Evolutionary conservation across 164 flowering plant species (phyloP), one percentile per base, ranked within the genome.

Genomic region (Umbilicus rupestris): DNA sequence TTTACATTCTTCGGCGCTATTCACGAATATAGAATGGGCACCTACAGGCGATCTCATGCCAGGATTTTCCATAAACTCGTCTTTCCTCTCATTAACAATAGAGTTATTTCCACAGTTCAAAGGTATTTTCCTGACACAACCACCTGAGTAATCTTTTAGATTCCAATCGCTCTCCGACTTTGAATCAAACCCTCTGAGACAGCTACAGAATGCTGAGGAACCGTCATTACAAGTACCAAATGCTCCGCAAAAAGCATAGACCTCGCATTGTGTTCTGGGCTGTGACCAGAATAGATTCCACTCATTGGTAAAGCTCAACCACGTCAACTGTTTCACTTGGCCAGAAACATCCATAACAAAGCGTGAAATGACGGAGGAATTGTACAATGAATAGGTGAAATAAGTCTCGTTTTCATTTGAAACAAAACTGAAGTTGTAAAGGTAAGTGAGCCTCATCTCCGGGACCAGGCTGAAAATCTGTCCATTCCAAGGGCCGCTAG

Each of bases 161-260:
- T 19, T 67, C 77, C 71, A 66, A 14, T 74, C 71, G 20, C 29
- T 6, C 17, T 35, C 22, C 49, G 55, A 71, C 12, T 7, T 12
- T 1, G 77, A 74, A 30, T 47, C 67, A 57, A 74, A 77, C 35
- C 80, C 77, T 3, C 29, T n/a, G 67, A 74, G 63, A 39, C 77
- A 77, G 22, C 35, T 50, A 45, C 79, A 77, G 1, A 11, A 5
- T 10, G 67, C 11, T 2, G 9, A 0, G 20, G 30, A 10, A 7
- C 41, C 5, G 7, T 19, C 14, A 22, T 35, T 42, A 64, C 79
- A 76, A 29, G 37, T 65, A 0, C 76, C 68, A 62, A 62, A 73
- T 3, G 70, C 9, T 19, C 76, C 76, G 30, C 74, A 76, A 3
- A 2, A 17, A n/a, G 63, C 70, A 55, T 73, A 68, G 16, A 73